Conservation (phyloP, 495 filamentous ascomycete species). For the Aspergillus mulundensis region DNA sequence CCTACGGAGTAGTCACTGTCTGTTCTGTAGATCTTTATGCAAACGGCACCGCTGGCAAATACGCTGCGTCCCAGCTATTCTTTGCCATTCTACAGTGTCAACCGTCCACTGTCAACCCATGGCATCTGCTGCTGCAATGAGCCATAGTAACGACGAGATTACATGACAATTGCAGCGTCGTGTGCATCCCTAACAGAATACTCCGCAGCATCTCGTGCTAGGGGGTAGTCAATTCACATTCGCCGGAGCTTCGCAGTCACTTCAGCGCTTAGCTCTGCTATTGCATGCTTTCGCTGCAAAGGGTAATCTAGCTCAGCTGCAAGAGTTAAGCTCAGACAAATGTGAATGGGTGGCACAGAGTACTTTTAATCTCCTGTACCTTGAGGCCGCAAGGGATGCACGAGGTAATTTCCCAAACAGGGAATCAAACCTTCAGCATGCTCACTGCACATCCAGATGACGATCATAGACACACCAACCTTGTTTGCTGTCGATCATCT, state of each 20-base stretch:
- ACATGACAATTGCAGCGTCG: neutral
- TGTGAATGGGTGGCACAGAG: constrained; percentile 8
- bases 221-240: constrained; percentile 12
- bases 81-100: neutral
- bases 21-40: constrained; percentile 11
- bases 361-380: neutral
- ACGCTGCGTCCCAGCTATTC: constrained; percentile 12
- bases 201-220: constrained; percentile 12
- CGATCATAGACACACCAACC: neutral
- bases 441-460: neutral
- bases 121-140: neutral
- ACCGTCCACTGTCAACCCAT: neutral
- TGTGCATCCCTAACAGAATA: neutral
- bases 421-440: constrained; percentile 4
- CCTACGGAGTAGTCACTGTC: constrained; percentile 9
- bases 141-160: neutral
- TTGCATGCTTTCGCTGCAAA: constrained; percentile 16
- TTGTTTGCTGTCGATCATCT: neutral
- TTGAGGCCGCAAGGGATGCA: constrained; percentile 12
- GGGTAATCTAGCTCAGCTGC: neutral
- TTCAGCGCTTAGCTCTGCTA: constrained; percentile 12
- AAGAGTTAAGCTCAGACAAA: neutral
- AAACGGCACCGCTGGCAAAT: constrained; percentile 1
- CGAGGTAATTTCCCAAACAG: constrained; percentile 17
- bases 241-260: neutral